Evolutionary conservation across 805 yeast species (phyloP), one percentile per base, ranked within the genome.

Genomic region (Candida vaughaniae): DNA sequence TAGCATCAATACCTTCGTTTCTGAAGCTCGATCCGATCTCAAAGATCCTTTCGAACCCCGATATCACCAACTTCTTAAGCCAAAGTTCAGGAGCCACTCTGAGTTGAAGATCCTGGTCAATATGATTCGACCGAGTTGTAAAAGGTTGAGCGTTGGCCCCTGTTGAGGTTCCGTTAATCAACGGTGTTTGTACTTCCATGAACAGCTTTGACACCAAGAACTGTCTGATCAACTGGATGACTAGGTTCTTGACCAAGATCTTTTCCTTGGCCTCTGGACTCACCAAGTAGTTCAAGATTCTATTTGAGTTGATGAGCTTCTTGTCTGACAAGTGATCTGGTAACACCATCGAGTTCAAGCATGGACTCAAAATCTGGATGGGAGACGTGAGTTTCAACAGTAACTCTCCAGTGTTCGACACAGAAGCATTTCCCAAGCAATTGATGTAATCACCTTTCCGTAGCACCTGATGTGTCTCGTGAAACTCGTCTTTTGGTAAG

Each of bases 111-210:
- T 48, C 52, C 2, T 43, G 43, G 14, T 62, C 64, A 17, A 46
- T 37, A 9, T 31, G 31, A 10, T 34, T 29, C 4, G 51, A 36
- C 27, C 59, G 56, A 1, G 97, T 88, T 1, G 52, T 52, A 49
- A 93, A 93, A 0, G 98, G 96, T n/a, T 75, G 73, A 0, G 99
- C 98, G 49, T 81, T 80, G 4, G 99, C 99, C 2, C 99, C 99
- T 12, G 88, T 85, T 0, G 89, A 77, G 22, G 68, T 64, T 1
- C 81, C 79, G 0, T 88, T 76, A 9, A 93, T 59, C 1, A 89
- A 75, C 0, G 99, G 99, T 0, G 99, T 93, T 35, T 82, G 85
- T 0, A 93, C 95, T 56, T 89, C 96, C 3, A 85, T 43, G 47
- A 89, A 93, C 1, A 67, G 78, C 16, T 64, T 60, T 0, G 52